Percentiles rank a stretch among this genome's conserved stretches.
These are phyloP conservation scores for Sphagnum magellanicum DNA, from an alignment of 228 moss, liverwort and hornwort genomes.

Conservation along the genomic window DNA sequence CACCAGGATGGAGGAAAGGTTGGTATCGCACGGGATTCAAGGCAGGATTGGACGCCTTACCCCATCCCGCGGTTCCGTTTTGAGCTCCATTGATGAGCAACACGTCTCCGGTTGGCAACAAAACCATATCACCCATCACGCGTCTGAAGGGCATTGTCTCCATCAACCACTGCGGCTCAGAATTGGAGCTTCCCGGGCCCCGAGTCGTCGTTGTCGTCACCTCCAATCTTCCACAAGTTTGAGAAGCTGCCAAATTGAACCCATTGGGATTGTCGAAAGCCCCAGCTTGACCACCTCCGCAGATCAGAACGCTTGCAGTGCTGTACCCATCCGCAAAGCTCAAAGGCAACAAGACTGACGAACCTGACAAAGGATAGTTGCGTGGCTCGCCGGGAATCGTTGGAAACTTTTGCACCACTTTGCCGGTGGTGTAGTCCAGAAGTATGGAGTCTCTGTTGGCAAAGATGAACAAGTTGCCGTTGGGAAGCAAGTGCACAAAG, in stretches of 20 bases:
- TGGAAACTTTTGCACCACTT: conserved; percentile 5
- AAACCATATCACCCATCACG: conserved; percentile 36
- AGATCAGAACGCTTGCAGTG: conserved; percentile 33
- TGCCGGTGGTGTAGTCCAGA: conserved; percentile 6
- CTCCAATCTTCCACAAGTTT: conserved; percentile 32
- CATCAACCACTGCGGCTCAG: conserved; percentile 11
- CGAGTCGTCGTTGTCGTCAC: conserved; percentile 4
- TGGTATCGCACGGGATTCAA: conserved; percentile 21
- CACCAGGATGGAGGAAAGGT: background rate
- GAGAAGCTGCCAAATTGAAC: conserved; percentile 31
- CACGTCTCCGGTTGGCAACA: conserved; percentile 18
- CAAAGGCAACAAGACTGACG: conserved; percentile 12
- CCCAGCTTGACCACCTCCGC: conserved; percentile 39
- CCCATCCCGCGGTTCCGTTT: conserved; percentile 33
- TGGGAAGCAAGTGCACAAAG: conserved; percentile 7
- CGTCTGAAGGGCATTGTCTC: conserved; percentile 25
- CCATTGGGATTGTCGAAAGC: conserved; percentile 34
- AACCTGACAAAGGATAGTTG: conserved; percentile 13
- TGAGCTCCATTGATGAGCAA: conserved; percentile 28
- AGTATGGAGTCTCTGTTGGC: conserved; percentile 8
- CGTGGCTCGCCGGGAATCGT: conserved; percentile 6
- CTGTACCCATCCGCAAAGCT: conserved; percentile 6
- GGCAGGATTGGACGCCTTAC: conserved; percentile 13
- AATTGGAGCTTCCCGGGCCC: no score
- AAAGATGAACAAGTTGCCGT: conserved; percentile 10